phyloP scores from a whole-genome alignment of 2,329 filamentous ascomycete genomes.

The Alternaria panax region DNA sequence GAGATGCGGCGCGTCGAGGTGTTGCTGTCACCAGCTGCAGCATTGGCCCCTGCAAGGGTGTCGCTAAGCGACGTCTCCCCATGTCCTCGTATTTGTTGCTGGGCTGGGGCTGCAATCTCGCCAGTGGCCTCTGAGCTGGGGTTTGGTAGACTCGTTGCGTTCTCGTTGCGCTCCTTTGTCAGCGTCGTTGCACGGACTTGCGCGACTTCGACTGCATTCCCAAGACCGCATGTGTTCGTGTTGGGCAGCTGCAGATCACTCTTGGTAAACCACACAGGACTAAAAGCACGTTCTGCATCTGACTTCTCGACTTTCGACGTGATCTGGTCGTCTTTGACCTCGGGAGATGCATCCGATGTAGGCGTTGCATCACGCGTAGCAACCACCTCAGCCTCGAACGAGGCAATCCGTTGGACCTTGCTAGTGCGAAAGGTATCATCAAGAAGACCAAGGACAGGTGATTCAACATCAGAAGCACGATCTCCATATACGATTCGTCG shows the following conservation, averaged over 20 bases:
- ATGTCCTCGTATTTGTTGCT: conserved; percentile 14
- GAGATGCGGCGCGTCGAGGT: conserved; percentile 26
- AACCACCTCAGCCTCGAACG: not conserved
- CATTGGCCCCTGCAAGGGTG: conserved; percentile 15
- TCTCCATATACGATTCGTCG: not conserved
- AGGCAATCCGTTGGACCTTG: conserved; percentile 10
- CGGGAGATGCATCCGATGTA: conserved; percentile 24
- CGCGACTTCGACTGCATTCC: not conserved
- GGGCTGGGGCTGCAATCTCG: not conserved
- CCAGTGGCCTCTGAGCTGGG: not conserved
- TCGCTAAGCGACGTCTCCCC: conserved; percentile 17
- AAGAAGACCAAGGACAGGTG: not conserved
- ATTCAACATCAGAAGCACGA: not conserved
- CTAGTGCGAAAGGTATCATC: not conserved
- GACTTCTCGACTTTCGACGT: not conserved
- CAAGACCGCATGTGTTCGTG: not conserved
- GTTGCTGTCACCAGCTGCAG: conserved; percentile 13
- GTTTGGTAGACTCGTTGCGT: conserved; percentile 1
- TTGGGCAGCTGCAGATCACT: conserved; percentile 21
- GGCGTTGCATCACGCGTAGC: conserved; percentile 38
- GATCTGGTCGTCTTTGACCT: conserved; percentile 16
- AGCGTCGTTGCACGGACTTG: not conserved
- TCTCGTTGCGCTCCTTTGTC: not conserved
- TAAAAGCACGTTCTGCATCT: conserved; percentile 5
- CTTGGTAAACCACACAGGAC: conserved; percentile 19